These are phyloP conservation scores for Coniosporium tulheliwenetii DNA, from an alignment of 2,329 filamentous ascomycete genomes.

Conservation along the genomic window DNA sequence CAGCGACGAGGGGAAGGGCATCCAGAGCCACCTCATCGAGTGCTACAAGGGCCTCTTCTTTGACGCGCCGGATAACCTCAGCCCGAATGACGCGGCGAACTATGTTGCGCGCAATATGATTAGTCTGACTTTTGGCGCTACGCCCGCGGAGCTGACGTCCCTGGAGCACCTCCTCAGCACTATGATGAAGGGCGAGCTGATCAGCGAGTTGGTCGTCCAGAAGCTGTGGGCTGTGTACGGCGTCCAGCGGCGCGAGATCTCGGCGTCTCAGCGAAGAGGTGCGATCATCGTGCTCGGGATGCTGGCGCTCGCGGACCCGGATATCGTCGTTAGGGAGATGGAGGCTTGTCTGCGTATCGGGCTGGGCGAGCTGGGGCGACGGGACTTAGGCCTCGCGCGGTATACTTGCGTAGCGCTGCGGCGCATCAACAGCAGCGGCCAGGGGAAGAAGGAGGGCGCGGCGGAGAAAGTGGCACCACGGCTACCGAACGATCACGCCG, in stretches of 20 bases:
- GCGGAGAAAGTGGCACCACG: slow-evolving; percentile 47
- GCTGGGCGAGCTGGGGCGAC: slow-evolving; percentile 62
- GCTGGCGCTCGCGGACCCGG: slow-evolving; percentile 81
- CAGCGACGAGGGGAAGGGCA: slow-evolving; percentile 95
- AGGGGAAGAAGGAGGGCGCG: slow-evolving; percentile 51
- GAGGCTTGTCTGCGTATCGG: slow-evolving; percentile 87
- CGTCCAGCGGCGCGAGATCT: slow-evolving; percentile 85
- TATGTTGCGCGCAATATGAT: slow-evolving; percentile 98
- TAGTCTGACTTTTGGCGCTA: slow-evolving; percentile 89
- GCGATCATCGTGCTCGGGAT: slow-evolving; percentile 95
- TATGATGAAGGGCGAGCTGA: slow-evolving; percentile 89
- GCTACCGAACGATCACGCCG: slow-evolving; percentile 81
- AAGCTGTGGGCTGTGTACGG: slow-evolving; percentile 98
- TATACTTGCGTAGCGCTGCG: slow-evolving; percentile 89
- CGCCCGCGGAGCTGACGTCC: slow-evolving; percentile 85
- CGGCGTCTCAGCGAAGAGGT: slow-evolving; percentile 74
- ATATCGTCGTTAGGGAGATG: slow-evolving; percentile 89
- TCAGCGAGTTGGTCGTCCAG: slow-evolving; percentile 70
- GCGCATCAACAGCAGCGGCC: slow-evolving; percentile 73
- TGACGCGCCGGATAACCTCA: slow-evolving; percentile 80
- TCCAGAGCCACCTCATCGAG: slow-evolving; percentile 91
- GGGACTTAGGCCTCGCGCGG: slow-evolving; percentile 78
- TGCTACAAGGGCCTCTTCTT: slow-evolving; percentile 95
- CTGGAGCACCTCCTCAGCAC: slow-evolving; percentile 87
- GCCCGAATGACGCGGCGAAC: slow-evolving; percentile 77